These are phyloP conservation scores for Adansonia rubrostipa DNA, from an alignment of 441 rosid species.

Conservation along the genomic window DNA sequence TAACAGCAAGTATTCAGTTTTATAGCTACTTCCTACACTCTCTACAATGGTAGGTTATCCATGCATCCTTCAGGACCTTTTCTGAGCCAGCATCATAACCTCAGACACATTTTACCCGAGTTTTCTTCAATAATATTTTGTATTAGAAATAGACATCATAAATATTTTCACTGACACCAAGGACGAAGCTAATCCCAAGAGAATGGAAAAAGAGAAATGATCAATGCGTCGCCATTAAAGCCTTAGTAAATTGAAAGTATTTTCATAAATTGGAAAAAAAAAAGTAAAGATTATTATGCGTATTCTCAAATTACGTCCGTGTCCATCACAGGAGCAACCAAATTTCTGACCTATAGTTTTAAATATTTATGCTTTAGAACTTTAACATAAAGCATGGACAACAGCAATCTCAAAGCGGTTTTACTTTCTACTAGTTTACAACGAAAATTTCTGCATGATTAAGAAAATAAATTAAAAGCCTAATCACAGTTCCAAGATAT, in stretches of 20 bases:
- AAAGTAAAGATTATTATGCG: not conserved
- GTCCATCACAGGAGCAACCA: not conserved
- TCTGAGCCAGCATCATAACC: not conserved
- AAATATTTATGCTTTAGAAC: not conserved
- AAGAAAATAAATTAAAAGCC: not conserved
- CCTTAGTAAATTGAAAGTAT: conserved; percentile 12
- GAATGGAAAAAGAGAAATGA: not conserved
- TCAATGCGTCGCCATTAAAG: not conserved
- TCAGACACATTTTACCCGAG: not conserved
- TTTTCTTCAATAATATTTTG: not conserved
- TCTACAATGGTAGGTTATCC: not conserved
- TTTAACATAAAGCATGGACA: not conserved
- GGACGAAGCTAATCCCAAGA: conserved; percentile 19
- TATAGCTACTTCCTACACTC: not conserved
- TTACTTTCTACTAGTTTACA: conserved; percentile 1
- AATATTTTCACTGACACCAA: not conserved
- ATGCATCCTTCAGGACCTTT: not conserved
- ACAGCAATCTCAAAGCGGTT: not conserved
- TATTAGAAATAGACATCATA: not conserved
- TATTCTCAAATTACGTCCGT: not conserved
- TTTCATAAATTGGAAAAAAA: not conserved
- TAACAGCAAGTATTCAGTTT: not conserved
- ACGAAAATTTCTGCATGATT: not conserved
- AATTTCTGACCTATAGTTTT: not conserved
- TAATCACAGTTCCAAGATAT: not conserved